Base-by-base conservation (phyloP, 2,329 filamentous ascomycete genomes). In the Clonostachys byssicola region DNA sequence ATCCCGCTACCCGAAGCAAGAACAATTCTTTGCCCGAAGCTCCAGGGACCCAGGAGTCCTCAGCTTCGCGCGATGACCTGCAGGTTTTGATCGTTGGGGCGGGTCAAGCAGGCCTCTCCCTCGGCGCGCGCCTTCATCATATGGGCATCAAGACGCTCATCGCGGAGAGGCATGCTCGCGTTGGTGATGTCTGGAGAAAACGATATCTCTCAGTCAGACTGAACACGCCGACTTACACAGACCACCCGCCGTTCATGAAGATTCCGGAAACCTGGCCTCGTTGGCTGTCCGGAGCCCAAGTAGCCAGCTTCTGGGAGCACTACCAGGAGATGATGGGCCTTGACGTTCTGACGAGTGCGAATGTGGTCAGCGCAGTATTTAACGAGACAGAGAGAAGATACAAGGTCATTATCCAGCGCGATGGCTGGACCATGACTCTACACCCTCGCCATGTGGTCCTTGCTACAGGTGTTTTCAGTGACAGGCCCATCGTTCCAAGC, bases 151-250 rank as follows among this genome's bases (percentile, higher is more conserved):
- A 50, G 3, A 51, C 56, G 44, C 55, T 76, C 16, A 59, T 77
- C 34, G 55, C 77, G n/a, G 74, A 78, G 44, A 64, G 65, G 45
- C 67, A 71, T 38, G 58, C 66, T 14, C 60, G 67, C 1, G 60
- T 77, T 6, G 74, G 73, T 5, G 73, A 77, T 49, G 74, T 73
- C 44, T 77, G 75, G 75, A 59, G 71, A 4, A 63, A 70, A n/a
- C 64, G 75, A n/a, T 78, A 78, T 50, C 67, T 7, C 12, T 14
- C 13, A 2, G 16, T 43, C 42, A 43, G n/a, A 13, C 20, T 43
- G 12, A 23, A 43, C 30, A 43, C 42, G 9, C 42, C 42, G 1
- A 43, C 42, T 6, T 43, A 43, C n/a, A 12, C 56, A 54, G 12
- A 56, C 44, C 8, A 54, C 51, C 42, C 54, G 52, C n/a, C 55